Conservation (phyloP, 2,329 filamentous ascomycete species). For the Colletotrichum higginsianum region DNA sequence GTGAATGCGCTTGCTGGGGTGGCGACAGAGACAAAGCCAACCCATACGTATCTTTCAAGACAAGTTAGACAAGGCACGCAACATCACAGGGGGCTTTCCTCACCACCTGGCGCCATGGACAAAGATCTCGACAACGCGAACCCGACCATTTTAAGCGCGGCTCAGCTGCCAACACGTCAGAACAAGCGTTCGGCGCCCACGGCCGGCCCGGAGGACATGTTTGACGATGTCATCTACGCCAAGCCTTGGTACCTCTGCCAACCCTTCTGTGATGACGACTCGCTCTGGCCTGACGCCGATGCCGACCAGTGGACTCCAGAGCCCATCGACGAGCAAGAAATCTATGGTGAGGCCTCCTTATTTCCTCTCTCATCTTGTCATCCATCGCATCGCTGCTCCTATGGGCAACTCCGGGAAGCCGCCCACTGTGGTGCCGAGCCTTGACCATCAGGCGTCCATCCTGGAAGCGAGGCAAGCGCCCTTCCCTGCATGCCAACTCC, state of each 20-base stretch:
- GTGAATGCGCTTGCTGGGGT: constrained; percentile 34
- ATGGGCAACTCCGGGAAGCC: neutral
- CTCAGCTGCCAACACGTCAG: constrained; percentile 87
- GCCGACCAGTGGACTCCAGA: constrained; percentile 76
- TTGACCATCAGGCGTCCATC: neutral
- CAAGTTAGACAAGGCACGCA: neutral
- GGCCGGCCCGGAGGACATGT: constrained; percentile 62
- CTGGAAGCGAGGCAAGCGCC: constrained; percentile 13
- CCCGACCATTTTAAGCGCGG: constrained; percentile 89
- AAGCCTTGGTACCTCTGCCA: constrained; percentile 60
- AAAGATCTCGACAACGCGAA: constrained; percentile 82
- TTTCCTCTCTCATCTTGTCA: neutral
- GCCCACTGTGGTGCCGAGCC: neutral
- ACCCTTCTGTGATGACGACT: constrained; percentile 56
- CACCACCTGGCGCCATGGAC: constrained; percentile 50
- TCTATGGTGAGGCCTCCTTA: constrained; percentile 77
- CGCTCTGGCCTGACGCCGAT: constrained; percentile 53
- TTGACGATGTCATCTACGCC: constrained; percentile 62
- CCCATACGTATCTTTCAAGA: neutral
- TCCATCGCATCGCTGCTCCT: neutral
- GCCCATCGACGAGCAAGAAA: constrained; percentile 96
- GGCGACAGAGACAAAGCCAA: neutral
- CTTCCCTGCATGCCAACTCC: constrained; percentile 1
- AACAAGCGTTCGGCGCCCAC: constrained; percentile 64
- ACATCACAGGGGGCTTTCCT: constrained; percentile 9